These are phyloP conservation scores for Helicocarpus griseus DNA, from an alignment of 2,329 filamentous ascomycete species.

Conservation along the genomic window DNA sequence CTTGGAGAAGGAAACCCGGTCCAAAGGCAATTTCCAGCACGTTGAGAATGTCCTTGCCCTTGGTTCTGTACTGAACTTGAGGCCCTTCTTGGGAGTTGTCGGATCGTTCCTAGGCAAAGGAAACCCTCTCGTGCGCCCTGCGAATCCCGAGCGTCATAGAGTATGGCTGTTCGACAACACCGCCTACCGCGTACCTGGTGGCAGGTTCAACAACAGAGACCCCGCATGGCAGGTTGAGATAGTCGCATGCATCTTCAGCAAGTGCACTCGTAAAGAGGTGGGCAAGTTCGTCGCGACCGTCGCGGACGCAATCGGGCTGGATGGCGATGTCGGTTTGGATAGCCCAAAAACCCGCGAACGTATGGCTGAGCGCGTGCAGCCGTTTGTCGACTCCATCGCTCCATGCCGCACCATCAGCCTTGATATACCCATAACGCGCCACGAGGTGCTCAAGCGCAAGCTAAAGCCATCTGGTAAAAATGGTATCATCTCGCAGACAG, in stretches of 20 bases:
- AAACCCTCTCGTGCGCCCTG: conserved; percentile 51
- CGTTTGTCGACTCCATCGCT: conserved; percentile 68
- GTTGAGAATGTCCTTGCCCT: conserved; percentile 10
- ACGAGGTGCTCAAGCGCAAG: conserved; percentile 34
- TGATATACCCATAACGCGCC: conserved; percentile 46
- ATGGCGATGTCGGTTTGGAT: conserved; percentile 41
- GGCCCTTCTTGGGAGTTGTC: conserved; percentile 13
- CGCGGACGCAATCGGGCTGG: conserved; percentile 58
- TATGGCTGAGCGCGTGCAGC: conserved; percentile 47
- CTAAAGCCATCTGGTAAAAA: conserved; percentile 63
- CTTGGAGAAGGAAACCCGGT: conserved; percentile 9
- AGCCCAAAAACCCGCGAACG: conserved; percentile 50
- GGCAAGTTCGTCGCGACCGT: conserved; percentile 61
- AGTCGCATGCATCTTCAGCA: conserved; percentile 70
- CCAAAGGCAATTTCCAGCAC: conserved; percentile 9
- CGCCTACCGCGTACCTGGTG: conserved; percentile 50
- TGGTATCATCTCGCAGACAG: conserved; percentile 59
- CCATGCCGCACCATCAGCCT: conserved; percentile 61
- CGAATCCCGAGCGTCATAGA: conserved; percentile 55
- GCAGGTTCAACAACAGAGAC: conserved; percentile 29
- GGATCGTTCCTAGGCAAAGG: conserved; percentile 27
- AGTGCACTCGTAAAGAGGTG: conserved; percentile 56
- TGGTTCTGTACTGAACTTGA: conserved; percentile 4
- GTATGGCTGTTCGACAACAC: conserved; percentile 91
- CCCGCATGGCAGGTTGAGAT: conserved; percentile 69